phyloP scores from a whole-genome alignment of 2,329 filamentous ascomycete genomes.

The Penicillium sp. region DNA sequence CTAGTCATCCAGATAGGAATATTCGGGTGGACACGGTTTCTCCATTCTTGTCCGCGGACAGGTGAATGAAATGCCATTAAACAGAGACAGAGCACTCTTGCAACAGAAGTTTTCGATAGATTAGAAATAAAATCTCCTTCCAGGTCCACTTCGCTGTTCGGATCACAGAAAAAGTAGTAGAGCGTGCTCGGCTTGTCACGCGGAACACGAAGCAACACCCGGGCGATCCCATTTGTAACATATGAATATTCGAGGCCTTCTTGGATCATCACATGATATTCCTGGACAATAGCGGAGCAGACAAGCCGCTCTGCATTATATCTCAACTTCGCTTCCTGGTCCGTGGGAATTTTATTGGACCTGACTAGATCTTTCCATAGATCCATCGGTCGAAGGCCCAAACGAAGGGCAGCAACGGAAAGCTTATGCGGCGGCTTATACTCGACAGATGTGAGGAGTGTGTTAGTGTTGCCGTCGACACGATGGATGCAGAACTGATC shows the following conservation, averaged over 20 bases:
- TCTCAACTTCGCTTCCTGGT: conserved; percentile 18
- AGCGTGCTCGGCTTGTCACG: conserved; percentile 25
- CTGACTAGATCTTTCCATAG: conserved; percentile 21
- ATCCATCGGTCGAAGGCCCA: conserved; percentile 19
- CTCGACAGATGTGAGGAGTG: conserved; percentile 17
- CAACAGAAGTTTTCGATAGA: conserved; percentile 13
- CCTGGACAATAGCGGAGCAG: conserved; percentile 24
- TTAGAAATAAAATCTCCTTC: neutral
- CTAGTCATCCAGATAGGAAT: conserved; percentile 21
- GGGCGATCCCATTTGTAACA: conserved; percentile 24
- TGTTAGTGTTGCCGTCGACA: conserved; percentile 13
- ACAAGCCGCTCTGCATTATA: conserved; percentile 26
- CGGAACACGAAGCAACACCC: conserved; percentile 23
- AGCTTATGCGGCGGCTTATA: conserved; percentile 26
- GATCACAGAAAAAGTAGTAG: conserved; percentile 30
- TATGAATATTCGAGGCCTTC: conserved; percentile 31
- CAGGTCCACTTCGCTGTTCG: conserved; percentile 13
- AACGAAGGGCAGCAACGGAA: conserved; percentile 12
- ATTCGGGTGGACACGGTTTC: conserved; percentile 13
- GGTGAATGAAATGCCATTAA: conserved; percentile 23
- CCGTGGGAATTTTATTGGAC: conserved; percentile 12
- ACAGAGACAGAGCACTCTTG: conserved; percentile 22
- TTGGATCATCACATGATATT: conserved; percentile 32
- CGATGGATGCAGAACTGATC: conserved; percentile 25
- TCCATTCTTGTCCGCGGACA: conserved; percentile 22